These are phyloP conservation scores for Raphanus raphanistrum DNA, from an alignment of 345 rosid species.

Conservation along the genomic window DNA sequence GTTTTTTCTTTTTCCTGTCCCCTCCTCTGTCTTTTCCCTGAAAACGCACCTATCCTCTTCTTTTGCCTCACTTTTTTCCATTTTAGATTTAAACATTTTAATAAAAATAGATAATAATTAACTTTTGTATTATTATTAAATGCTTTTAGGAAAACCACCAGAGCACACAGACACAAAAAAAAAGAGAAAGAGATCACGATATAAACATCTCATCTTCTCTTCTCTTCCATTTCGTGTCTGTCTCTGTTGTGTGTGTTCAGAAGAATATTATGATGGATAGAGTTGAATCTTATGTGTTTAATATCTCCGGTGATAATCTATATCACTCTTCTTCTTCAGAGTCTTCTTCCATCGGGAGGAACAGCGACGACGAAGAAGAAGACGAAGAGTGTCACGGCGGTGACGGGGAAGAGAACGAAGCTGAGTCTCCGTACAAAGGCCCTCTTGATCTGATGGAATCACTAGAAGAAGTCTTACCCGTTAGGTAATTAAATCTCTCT, in stretches of 20 bases:
- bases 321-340: constrained; percentile 27
- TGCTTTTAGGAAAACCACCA: constrained; percentile 3
- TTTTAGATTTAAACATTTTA: neutral
- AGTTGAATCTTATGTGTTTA: constrained; percentile 38
- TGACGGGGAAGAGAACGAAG: constrained; percentile 45
- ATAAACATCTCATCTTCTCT: constrained; percentile 36
- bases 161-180: constrained; percentile 13
- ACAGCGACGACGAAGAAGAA: constrained; percentile 46
- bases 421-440: constrained; percentile 57
- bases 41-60: constrained; percentile 18
- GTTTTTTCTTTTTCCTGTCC: constrained; percentile 19
- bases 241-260: neutral
- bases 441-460: constrained; percentile 58
- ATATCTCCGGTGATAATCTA: neutral
- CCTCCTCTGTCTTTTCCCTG: constrained; percentile 4
- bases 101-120: neutral
- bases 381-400: constrained; percentile 13
- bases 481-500: constrained; percentile 43
- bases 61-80: neutral
- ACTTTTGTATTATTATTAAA: neutral
- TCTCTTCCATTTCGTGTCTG: neutral
- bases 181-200: neutral
- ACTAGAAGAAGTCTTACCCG: constrained; percentile 61
- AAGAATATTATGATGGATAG: constrained; percentile 26
- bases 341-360: constrained; percentile 66